These are phyloP conservation scores for Candida maesae DNA, from an alignment of 805 yeast species.

Conservation along the genomic window DNA sequence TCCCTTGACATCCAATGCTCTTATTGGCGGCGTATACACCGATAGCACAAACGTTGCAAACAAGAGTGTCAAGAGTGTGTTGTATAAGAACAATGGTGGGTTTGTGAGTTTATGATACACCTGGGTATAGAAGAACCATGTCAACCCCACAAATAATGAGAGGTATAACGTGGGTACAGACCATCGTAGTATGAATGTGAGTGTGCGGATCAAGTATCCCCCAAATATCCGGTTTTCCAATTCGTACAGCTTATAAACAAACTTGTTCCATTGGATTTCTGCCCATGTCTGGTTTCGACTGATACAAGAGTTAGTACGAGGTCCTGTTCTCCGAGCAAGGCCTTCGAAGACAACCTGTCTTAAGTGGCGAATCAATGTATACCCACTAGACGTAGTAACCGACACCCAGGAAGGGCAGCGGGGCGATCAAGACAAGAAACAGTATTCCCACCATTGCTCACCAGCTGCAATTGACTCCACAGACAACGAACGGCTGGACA, in stretches of 20 bases:
- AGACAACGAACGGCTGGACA: no score
- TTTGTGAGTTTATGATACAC: conserved; percentile 11
- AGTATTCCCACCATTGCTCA: neutral
- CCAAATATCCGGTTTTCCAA: conserved; percentile 13
- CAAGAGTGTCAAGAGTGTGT: conserved; percentile 6
- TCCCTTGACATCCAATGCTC: neutral
- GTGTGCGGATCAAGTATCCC: conserved; percentile 11
- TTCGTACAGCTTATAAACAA: neutral
- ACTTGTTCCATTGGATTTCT: neutral
- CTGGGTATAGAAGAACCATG: conserved; percentile 14
- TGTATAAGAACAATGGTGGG: conserved; percentile 20
- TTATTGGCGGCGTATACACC: conserved; percentile 14
- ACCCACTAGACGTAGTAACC: neutral
- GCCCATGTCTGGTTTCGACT: conserved; percentile 1
- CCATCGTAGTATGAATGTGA: conserved; percentile 13
- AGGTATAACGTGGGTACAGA: conserved; percentile 20
- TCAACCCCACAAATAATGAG: conserved; percentile 12
- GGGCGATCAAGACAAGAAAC: neutral
- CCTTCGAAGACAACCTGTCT: no score
- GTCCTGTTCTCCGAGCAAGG: no score
- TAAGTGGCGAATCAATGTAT: neutral
- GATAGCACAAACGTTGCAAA: conserved; percentile 11
- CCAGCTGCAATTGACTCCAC: no score
- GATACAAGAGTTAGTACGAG: no score
- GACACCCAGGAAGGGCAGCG: neutral